Conservation (phyloP, 2,329 filamentous ascomycete species). For the Apiospora saccharicola region DNA sequence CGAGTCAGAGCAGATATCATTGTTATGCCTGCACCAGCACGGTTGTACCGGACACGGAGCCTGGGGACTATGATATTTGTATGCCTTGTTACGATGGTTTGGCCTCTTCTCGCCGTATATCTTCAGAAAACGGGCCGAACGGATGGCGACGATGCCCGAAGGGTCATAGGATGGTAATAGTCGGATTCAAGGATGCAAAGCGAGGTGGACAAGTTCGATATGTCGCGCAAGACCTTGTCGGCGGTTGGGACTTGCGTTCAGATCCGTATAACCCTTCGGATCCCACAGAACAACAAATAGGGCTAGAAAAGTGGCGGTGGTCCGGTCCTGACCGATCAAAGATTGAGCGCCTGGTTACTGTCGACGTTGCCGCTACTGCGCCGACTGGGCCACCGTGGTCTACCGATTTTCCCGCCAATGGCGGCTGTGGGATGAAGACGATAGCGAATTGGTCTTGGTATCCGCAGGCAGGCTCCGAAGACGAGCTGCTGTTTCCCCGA, state of each 20-base stretch:
- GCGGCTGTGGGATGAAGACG: conserved; percentile 71
- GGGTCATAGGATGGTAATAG: conserved; percentile 84
- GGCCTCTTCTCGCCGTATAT: conserved; percentile 69
- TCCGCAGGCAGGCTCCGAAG: conserved; percentile 66
- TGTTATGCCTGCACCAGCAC: conserved; percentile 76
- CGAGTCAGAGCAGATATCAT: conserved; percentile 76
- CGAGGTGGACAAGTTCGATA: conserved; percentile 72
- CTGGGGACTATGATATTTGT: conserved; percentile 90
- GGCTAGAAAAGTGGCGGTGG: conserved; percentile 63
- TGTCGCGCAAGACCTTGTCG: conserved; percentile 77
- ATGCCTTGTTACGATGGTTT: conserved; percentile 77
- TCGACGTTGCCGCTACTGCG: conserved; percentile 56
- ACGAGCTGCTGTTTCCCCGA: conserved; percentile 86
- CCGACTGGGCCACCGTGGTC: conserved; percentile 42
- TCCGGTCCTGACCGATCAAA: conserved; percentile 45
- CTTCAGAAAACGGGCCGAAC: conserved; percentile 74
- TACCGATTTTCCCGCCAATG: conserved; percentile 73
- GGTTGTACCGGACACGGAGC: conserved; percentile 51
- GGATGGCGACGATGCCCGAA: conserved; percentile 86
- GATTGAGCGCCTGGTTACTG: conserved; percentile 56
- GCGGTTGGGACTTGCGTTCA: conserved; percentile 73
- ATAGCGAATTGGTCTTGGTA: conserved; percentile 81
- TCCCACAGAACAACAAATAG: conserved; percentile 38
- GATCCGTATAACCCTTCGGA: conserved; percentile 53
- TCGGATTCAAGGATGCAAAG: conserved; percentile 73